These are phyloP conservation scores for Tuber brumale DNA, from an alignment of 495 filamentous ascomycete species.

Conservation along the genomic window DNA sequence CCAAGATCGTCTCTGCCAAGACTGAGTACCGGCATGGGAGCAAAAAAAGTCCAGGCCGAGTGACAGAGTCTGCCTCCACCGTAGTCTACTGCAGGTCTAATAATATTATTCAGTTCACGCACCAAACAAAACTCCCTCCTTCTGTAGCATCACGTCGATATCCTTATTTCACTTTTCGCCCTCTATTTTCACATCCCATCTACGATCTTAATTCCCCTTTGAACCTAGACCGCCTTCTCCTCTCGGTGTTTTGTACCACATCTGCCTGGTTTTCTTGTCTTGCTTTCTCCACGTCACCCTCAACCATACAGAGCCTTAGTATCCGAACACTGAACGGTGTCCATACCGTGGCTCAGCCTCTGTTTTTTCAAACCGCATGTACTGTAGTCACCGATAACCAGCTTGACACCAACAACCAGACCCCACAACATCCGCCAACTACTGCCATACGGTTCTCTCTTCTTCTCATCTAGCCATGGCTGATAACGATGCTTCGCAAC, in stretches of 20 bases:
- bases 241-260: neutral
- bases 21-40: neutral
- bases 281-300: conserved; percentile 3
- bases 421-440: conserved; percentile 3
- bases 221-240: neutral
- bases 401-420: neutral
- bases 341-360: neutral
- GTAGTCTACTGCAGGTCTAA: no score
- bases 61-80: neutral
- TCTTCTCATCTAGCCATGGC: conserved; percentile 16
- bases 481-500: conserved; percentile 57
- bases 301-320: neutral
- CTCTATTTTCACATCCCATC: neutral
- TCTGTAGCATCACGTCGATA: neutral
- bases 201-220: neutral
- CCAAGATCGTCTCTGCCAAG: neutral
- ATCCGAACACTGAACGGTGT: neutral
- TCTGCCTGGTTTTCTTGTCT: neutral
- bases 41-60: neutral
- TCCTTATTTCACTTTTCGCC: neutral
- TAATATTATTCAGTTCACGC: neutral
- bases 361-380: neutral
- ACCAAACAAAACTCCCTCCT: neutral
- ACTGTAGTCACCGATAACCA: neutral
- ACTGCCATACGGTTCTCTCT: conserved; percentile 19